These are phyloP conservation scores for Platismatia glauca DNA, from an alignment of 495 filamentous ascomycete species.

Conservation along the genomic window DNA sequence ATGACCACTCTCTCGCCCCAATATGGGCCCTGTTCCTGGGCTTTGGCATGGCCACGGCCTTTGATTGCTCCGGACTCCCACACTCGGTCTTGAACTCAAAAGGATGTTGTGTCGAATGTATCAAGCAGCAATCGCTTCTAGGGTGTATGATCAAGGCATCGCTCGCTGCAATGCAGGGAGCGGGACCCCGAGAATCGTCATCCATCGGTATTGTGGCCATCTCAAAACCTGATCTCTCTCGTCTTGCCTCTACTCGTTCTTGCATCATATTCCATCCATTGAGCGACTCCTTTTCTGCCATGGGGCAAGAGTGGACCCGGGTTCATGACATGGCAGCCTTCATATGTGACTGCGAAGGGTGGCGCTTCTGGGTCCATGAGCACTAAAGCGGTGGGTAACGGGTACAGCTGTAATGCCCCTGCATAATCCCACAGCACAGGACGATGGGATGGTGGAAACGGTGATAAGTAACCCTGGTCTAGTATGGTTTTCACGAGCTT, in stretches of 20 bases:
- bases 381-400: constrained; percentile 73
- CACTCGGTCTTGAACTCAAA: neutral
- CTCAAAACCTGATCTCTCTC: constrained; percentile 37
- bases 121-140: neutral
- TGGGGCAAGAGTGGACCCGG: constrained; percentile 65
- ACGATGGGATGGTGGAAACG: constrained; percentile 66
- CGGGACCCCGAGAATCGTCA: neutral
- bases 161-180: neutral
- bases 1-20: neutral
- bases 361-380: constrained; percentile 71
- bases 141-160: neutral
- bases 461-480: constrained; percentile 83
- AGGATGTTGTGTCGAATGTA: neutral
- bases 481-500: constrained; percentile 84
- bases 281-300: constrained; percentile 51
- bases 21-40: neutral
- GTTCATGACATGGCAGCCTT: constrained; percentile 94
- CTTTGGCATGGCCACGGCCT: neutral
- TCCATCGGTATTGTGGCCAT: neutral
- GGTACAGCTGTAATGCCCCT: constrained; percentile 67
- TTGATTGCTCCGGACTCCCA: neutral
- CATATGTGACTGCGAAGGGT: constrained; percentile 79
- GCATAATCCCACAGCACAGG: constrained; percentile 87
- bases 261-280: constrained; percentile 82
- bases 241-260: constrained; percentile 46